A percentile compares a stretch with the other conserved stretches of the same genome.
phyloP scores from a whole-genome alignment of 768 basidiomycete genomes.

The Suillus subluteus region DNA sequence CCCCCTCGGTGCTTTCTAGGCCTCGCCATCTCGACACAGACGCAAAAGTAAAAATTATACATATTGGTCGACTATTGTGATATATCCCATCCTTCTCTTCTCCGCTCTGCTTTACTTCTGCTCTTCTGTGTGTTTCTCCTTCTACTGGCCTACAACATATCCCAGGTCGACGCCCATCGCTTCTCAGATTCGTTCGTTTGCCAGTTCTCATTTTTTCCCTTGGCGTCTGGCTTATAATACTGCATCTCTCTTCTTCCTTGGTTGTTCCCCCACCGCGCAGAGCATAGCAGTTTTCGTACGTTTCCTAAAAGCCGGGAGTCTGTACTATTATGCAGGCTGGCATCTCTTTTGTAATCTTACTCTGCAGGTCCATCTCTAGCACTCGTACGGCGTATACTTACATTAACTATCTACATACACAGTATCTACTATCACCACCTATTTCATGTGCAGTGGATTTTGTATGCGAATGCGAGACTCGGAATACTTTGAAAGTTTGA shows the following conservation, averaged over 20 bases:
- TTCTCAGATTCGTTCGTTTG: conserved; percentile 6
- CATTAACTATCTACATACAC: conserved; percentile 13
- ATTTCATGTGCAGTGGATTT: conserved; percentile 6
- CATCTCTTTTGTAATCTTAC: conserved; percentile 6
- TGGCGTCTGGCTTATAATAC: conserved; percentile 7
- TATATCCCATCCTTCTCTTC: conserved; percentile 14
- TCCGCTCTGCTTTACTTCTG: conserved; percentile 16
- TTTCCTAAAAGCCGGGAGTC: conserved; percentile 14
- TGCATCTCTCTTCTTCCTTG: background rate
- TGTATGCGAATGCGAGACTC: background rate
- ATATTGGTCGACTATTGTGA: conserved; percentile 36
- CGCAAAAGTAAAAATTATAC: conserved; percentile 41
- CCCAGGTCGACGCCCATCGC: conserved; percentile 28
- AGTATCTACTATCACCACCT: conserved; percentile 4
- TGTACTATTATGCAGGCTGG: conserved; percentile 17
- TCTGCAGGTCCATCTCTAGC: conserved; percentile 10
- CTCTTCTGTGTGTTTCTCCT: conserved; percentile 15
- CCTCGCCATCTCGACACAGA: background rate
- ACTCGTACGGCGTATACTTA: conserved; percentile 15
- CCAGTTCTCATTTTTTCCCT: conserved; percentile 7
- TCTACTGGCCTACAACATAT: conserved; percentile 36
- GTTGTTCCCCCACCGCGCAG: conserved; percentile 5
- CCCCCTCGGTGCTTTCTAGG: conserved; percentile 13
- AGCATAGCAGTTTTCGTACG: conserved; percentile 1
- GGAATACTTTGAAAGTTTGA: background rate